Conservation (phyloP, 371 early-diverging fungal species). For the Rhizopus arrhizus region DNA sequence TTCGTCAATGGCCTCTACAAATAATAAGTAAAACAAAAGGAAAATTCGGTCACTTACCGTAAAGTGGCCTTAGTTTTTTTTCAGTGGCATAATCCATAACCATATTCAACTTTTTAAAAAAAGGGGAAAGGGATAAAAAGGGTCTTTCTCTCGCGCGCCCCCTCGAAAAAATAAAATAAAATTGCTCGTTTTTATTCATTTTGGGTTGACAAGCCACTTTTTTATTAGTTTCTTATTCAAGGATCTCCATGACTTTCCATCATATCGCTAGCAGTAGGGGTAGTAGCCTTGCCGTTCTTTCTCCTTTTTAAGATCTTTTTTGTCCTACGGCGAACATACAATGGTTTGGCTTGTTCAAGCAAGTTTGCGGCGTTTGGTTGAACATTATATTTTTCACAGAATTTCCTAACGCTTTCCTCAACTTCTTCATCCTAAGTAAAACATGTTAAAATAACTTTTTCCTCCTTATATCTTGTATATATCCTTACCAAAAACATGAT, state of each 20-base stretch:
- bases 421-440: neutral
- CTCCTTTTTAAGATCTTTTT: slow-evolving; percentile 2
- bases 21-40: neutral
- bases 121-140: slow-evolving; percentile 1
- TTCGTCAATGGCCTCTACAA: slow-evolving; percentile 73
- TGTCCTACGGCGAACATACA: neutral
- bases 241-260: no score
- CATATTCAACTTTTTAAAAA: neutral
- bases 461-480: no score
- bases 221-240: neutral
- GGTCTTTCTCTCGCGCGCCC: no score
- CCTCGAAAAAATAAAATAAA: neutral
- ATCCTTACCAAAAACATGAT: neutral
- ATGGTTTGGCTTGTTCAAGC: neutral
- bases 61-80: slow-evolving; percentile 51
- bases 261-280: neutral
- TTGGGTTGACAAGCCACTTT: neutral
- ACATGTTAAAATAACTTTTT: neutral
- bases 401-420: neutral
- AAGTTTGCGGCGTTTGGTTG: neutral
- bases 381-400: neutral
- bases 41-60: slow-evolving; percentile 33
- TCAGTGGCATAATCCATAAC: slow-evolving; percentile 44
- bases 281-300: neutral
- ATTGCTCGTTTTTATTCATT: neutral